These are phyloP conservation scores for Shiraia bambusicola DNA, from an alignment of 2,329 filamentous ascomycete species.

Conservation along the genomic window DNA sequence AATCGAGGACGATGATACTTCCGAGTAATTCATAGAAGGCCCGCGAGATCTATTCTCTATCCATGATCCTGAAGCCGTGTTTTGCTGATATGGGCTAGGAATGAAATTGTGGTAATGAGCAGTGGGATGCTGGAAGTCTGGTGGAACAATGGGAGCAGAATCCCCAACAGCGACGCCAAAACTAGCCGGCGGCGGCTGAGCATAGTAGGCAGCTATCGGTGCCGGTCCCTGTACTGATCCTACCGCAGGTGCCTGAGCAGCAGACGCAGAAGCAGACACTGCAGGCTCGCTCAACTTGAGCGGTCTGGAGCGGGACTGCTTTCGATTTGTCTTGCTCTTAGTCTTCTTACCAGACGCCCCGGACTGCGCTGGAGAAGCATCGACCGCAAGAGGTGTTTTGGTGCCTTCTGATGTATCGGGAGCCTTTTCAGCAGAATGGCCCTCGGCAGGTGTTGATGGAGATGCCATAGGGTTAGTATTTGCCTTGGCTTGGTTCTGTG, in stretches of 20 bases:
- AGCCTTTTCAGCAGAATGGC: background rate
- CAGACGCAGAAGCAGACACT: slow-evolving; percentile 6
- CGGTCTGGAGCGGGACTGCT: background rate
- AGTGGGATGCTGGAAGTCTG: slow-evolving; percentile 12
- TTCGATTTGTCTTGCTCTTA: slow-evolving; percentile 13
- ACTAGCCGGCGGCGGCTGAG: slow-evolving; percentile 5
- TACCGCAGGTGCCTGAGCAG: background rate
- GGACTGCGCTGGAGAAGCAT: background rate
- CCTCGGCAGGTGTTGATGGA: background rate
- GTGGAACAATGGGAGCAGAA: background rate
- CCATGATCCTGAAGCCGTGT: slow-evolving; percentile 9
- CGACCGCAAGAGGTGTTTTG: background rate
- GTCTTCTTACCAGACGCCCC: background rate
- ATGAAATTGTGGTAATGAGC: slow-evolving; percentile 10
- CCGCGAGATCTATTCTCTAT: slow-evolving; percentile 23
- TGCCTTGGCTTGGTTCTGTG: background rate
- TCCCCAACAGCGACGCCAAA: slow-evolving; percentile 2
- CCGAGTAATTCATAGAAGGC: slow-evolving; percentile 11
- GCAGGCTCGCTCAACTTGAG: slow-evolving; percentile 10
- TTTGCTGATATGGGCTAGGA: slow-evolving; percentile 13
- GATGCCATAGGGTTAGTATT: background rate
- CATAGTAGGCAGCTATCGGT: background rate
- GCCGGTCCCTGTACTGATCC: slow-evolving; percentile 1
- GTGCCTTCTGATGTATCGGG: background rate
- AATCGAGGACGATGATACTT: slow-evolving; percentile 18